A percentile compares a stretch with the other conserved stretches of the same genome.
Conservation (phyloP, 495 filamentous ascomycete genomes). For the Podospora conica region DNA sequence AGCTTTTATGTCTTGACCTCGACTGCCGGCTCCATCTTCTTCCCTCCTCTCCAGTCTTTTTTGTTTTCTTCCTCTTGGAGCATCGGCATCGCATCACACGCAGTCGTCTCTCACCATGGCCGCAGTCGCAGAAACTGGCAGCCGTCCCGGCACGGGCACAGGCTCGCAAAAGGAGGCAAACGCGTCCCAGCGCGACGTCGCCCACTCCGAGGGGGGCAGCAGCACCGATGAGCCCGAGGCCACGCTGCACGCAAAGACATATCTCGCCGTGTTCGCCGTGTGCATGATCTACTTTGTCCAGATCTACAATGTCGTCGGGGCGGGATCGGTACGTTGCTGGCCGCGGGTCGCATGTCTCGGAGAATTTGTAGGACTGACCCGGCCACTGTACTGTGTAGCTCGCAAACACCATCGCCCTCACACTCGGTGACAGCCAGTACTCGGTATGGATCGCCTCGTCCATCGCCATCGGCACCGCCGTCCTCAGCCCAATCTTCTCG, state of each 20-base stretch:
- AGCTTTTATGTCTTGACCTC: background rate
- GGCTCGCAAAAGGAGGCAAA: conserved; percentile 6
- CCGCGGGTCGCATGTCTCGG: background rate
- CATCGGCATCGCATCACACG: background rate
- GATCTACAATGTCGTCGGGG: conserved; percentile 26
- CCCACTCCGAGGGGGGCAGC: background rate
- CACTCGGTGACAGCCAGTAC: conserved; percentile 15
- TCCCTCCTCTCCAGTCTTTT: background rate
- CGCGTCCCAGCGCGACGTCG: background rate
- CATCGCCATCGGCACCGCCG: conserved; percentile 28
- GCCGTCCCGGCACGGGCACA: background rate
- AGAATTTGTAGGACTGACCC: background rate
- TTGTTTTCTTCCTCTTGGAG: background rate
- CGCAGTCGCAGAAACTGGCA: background rate
- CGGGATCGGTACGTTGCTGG: conserved; percentile 25
- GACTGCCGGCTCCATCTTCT: background rate
- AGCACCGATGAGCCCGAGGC: conserved; percentile 16
- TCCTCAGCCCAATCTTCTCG: conserved; percentile 26
- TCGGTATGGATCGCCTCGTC: conserved; percentile 25
- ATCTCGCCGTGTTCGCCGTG: conserved; percentile 27
- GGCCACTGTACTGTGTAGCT: conserved; percentile 14
- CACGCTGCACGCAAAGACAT: conserved; percentile 30
- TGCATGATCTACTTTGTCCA: conserved; percentile 31
- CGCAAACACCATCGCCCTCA: conserved; percentile 23
- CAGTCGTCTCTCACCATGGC: background rate